phyloP scores from a whole-genome alignment of 805 yeast genomes.

The Schwanniomyces yamadae region DNA sequence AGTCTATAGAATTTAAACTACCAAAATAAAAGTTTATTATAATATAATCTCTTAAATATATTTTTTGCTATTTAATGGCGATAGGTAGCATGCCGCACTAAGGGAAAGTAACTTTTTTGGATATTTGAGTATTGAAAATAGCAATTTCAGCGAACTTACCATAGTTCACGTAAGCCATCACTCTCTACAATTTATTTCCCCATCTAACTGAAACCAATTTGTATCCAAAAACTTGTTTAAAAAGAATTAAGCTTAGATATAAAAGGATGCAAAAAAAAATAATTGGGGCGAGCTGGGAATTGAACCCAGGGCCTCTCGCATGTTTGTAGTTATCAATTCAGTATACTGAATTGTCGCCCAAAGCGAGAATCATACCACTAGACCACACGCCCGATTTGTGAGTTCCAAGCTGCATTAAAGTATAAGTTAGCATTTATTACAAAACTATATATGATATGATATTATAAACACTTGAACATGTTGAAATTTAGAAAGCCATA shows the following conservation, averaged over 20 bases:
- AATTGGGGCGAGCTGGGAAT: conserved; percentile 49
- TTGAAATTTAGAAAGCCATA: not conserved
- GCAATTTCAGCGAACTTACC: too few species aligned
- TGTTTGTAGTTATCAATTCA: conserved; percentile 15
- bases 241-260: not conserved
- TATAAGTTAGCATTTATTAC: not conserved
- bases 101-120: too few species aligned
- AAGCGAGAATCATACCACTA: conserved; percentile 16
- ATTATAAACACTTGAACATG: not conserved
- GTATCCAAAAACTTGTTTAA: too few species aligned
- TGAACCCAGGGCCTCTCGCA: conserved; percentile 66
- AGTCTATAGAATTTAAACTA: too few species aligned
- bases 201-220: too few species aligned
- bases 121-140: too few species aligned
- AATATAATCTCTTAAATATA: too few species aligned
- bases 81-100: too few species aligned
- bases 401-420: not conserved
- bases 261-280: conserved; percentile 6
- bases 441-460: not conserved
- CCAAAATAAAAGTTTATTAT: too few species aligned
- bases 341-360: conserved; percentile 10
- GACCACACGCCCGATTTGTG: conserved; percentile 13
- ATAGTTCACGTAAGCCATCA: too few species aligned
- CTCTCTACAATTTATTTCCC: too few species aligned
- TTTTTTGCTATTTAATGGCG: too few species aligned